phyloP scores from a whole-genome alignment of 2,329 filamentous ascomycete species.

The Dactylellina sp. region DNA sequence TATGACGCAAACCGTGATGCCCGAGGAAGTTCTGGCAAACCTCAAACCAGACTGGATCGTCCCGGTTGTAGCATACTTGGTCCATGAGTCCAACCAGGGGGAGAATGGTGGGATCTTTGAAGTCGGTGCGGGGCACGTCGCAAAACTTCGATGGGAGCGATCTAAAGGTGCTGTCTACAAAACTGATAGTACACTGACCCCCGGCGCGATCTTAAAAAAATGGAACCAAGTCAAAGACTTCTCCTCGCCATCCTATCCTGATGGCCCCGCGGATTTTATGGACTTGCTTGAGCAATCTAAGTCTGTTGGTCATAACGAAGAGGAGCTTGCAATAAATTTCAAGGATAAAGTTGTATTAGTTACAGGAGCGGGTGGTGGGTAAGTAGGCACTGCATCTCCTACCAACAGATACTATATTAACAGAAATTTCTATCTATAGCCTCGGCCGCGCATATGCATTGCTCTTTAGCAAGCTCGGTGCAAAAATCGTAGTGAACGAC shows the following conservation, averaged over 20 bases:
- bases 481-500: constrained; percentile 93
- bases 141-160: constrained; percentile 95
- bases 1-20: constrained; percentile 96
- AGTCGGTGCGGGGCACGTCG: constrained; percentile 88
- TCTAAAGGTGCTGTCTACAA: constrained; percentile 88
- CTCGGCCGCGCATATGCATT: constrained; percentile 92
- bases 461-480: constrained; percentile 85
- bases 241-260: constrained; percentile 83
- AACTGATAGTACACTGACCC: constrained; percentile 87
- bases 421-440: constrained; percentile 64
- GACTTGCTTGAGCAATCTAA: constrained; percentile 83
- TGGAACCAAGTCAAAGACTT: constrained; percentile 92
- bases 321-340: constrained; percentile 81
- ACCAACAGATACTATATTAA: constrained; percentile 2
- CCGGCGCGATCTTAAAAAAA: constrained; percentile 85
- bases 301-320: constrained; percentile 78
- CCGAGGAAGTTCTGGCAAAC: constrained; percentile 85
- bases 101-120: constrained; percentile 94
- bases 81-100: constrained; percentile 82
- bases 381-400: constrained; percentile 60
- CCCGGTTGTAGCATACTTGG: constrained; percentile 87
- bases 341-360: constrained; percentile 86
- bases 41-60: constrained; percentile 96
- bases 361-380: constrained; percentile 86
- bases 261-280: constrained; percentile 88